Evolutionary conservation across 805 yeast genomes (phyloP), one percentile per base, ranked within the genome.

Genomic region (Candida mattraensis): DNA sequence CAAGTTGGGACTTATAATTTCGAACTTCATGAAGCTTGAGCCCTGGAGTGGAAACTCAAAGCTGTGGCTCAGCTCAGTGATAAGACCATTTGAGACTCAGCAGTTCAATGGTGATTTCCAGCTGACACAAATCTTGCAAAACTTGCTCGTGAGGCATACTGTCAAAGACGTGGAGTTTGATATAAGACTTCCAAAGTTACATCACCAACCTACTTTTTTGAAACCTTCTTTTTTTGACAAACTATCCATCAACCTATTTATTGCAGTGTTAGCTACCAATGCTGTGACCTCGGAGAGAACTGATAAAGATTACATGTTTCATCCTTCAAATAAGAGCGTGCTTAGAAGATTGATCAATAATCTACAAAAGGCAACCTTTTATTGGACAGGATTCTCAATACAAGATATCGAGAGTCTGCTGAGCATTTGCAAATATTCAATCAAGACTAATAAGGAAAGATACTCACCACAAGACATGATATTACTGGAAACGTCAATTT

Each of bases 341-440:
- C 55, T 82, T 24, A 61, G 80, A 40, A 56, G 80, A 31, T 64
- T 82, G 44, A 70, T 82, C 9, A 69, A 74, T 4, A 82, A 82
- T 50, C 52, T 82, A 18, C 85, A 77, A 54, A 66, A 81, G 39
- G 78, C 83, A 1, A 78, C 88, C 0, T 80, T 82, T 53, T 78
- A 78, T 48, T 82, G 89, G 89, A 78, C 86, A 1, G 88, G 87
- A 0, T 82, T 82, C 51, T 67, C 80, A 9, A 66, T 69, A 17
- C 67, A 65, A 26, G 87, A 82, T 56, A 64, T 82, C 18, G 74
- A 74, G 31, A 63, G 70, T 15, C 63, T 82, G 55, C 52, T 74
- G 2, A 58, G 61, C 15, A 70, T 81, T 18, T 71, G 82, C 32
- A 58, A 64, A 11, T 56, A 59, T 15, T 69, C 78, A 5, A 40